Percentiles rank a stretch among this genome's conserved stretches.
Evolutionary conservation across 2,329 filamentous ascomycete genomes (phyloP).

Genomic region (Aspergillus intermedius): DNA sequence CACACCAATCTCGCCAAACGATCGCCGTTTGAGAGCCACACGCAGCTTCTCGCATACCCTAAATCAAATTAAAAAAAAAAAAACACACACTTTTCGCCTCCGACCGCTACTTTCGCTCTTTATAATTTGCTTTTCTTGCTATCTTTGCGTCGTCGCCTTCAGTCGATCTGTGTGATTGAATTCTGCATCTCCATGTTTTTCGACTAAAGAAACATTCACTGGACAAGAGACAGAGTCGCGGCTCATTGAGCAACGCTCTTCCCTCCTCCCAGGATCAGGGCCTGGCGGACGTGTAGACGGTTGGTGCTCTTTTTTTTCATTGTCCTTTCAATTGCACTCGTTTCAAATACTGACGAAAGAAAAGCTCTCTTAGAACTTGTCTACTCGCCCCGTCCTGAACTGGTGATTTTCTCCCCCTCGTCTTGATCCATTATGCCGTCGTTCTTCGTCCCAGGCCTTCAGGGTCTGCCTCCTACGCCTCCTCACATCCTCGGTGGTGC

Average conservation of each 20-base stretch:
- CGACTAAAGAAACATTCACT: slow-evolving; percentile 29
- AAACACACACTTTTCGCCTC: slow-evolving; percentile 6
- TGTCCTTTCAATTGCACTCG: slow-evolving; percentile 3
- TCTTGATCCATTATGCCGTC: slow-evolving; percentile 32
- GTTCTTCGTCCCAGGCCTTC: slow-evolving; percentile 35
- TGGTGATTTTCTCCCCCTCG: slow-evolving; percentile 18
- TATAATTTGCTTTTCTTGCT: slow-evolving; percentile 10
- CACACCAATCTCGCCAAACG: too few relatives aligned
- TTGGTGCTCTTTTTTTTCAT: slow-evolving; percentile 20
- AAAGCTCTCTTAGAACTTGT: slow-evolving; percentile 16
- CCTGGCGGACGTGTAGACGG: slow-evolving; percentile 38
- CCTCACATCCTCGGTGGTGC: slow-evolving; percentile 33
- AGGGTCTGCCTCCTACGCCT: slow-evolving; percentile 38
- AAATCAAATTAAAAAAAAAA: slow-evolving; percentile 6
- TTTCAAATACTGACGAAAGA: slow-evolving; percentile 16
- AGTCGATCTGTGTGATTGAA: slow-evolving; percentile 20
- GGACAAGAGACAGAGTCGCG: slow-evolving; percentile 29
- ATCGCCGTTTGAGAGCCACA: too few relatives aligned
- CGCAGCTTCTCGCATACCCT: too few relatives aligned
- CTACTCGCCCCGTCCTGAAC: slow-evolving; percentile 32
- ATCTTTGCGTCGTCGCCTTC: slow-evolving; percentile 18
- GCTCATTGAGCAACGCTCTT: slow-evolving; percentile 37
- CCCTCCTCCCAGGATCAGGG: slow-evolving; percentile 34
- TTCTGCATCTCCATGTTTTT: slow-evolving; percentile 31
- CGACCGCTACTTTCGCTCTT: not conserved